A percentile compares a stretch with the other conserved stretches of the same genome.
These are phyloP conservation scores for Gigaspora rosea DNA, from an alignment of 192 early-diverging fungal genomes.

Conservation along the genomic window DNA sequence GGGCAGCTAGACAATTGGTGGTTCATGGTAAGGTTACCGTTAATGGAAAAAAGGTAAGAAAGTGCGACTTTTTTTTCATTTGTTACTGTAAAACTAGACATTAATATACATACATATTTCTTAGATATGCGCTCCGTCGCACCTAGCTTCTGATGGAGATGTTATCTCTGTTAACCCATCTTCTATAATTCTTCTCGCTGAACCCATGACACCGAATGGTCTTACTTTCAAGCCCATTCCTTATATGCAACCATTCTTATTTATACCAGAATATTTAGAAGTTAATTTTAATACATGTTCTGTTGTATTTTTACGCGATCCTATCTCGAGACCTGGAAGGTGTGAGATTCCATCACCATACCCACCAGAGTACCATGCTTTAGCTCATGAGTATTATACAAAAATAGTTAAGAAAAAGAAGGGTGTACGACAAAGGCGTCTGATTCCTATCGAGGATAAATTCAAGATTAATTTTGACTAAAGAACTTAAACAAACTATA, in stretches of 20 bases:
- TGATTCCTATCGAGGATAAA: conserved; percentile 1
- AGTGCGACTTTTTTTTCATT: neutral
- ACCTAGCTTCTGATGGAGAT: conserved; percentile 82
- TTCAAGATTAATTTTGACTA: neutral
- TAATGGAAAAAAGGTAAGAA: conserved; percentile 80
- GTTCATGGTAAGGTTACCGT: conserved; percentile 87
- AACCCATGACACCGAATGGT: conserved; percentile 21
- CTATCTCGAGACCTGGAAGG: conserved; percentile 78
- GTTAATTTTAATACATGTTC: conserved; percentile 95
- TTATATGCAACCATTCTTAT: conserved; percentile 93
- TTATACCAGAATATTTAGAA: conserved; percentile 95
- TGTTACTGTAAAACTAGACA: neutral
- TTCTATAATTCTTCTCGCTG: conserved; percentile 65
- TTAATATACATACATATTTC: neutral
- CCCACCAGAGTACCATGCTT: conserved; percentile 84
- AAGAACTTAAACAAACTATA: too few species aligned
- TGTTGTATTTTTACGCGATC: conserved; percentile 82
- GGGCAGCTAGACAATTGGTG: conserved; percentile 80
- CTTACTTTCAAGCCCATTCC: conserved; percentile 61
- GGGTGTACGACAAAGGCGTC: neutral
- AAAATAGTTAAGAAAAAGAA: conserved; percentile 50
- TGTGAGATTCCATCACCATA: conserved; percentile 95
- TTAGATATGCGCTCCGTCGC: conserved; percentile 75
- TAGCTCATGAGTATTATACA: conserved; percentile 92
- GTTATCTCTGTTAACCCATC: conserved; percentile 81